Base-by-base conservation (phyloP, 164 flowering plant genomes). In the Pachysandra terminalis region DNA sequence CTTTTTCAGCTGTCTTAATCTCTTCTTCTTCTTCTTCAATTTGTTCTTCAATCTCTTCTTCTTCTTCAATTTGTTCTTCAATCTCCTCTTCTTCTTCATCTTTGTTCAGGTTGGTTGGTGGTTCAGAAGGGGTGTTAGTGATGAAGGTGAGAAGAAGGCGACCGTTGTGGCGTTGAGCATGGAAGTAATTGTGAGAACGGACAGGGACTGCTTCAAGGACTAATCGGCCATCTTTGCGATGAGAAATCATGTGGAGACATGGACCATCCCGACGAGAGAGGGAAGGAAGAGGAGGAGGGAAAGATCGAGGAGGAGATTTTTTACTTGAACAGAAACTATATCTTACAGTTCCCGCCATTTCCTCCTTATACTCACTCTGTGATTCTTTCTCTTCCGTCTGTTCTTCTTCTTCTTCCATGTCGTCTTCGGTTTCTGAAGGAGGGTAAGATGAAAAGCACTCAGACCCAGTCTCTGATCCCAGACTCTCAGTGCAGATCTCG, bases 391-490 rank as follows among this genome's bases (percentile, higher is more conserved):
- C 64, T 32, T 69, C 70, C 7, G 3, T 32, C 19, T 69, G 63
- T 10, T 58, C 51, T 28, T 52, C 49, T 35, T 57, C 68, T 13
- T 52, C 59, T 59, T 81, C 85, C 23, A 63, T 25, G 9, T 71
- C 65, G 8, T 73, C 71, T 9, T 78, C 73, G 0, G 61, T 64
- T 28, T 80, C 88, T 0, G 90, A 85, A 8, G 86, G 37, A 0
- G 87, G 71, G 68, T 68, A 71, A 5, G 80, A 75, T 9, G 86
- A 85, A 72, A 85, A 86, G 28, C 84, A 84, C 3, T 87, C 98
- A 17, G 95, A 93, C 7, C 98, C 98, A 0, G 93, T 87, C 73
- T 93, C 98, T 7, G 98, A 93, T 40, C 98, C 98, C 19, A 93
- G 93, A 60, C 88, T 85, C 76, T 93, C 98, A 0, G 98, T 93